These are phyloP conservation scores for Ambrosia artemisiifolia DNA, from an alignment of 129 eudicot genomes.

Conservation along the genomic window DNA sequence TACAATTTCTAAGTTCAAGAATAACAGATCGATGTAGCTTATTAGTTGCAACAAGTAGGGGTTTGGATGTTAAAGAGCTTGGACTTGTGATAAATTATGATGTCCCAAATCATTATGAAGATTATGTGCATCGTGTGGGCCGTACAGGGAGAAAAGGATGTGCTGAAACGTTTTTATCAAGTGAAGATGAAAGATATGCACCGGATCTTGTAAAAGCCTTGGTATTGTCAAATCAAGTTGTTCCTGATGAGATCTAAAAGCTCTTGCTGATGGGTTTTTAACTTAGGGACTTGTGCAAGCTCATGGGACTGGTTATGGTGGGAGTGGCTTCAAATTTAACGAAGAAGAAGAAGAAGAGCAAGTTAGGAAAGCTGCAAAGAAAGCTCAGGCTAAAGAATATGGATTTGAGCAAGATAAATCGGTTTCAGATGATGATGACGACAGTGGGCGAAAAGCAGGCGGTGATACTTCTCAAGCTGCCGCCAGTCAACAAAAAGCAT, in stretches of 20 bases:
- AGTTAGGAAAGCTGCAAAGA: slow-evolving; percentile 74
- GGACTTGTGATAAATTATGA: slow-evolving; percentile 67
- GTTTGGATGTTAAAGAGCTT: slow-evolving; percentile 72
- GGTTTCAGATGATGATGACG: slow-evolving; percentile 88
- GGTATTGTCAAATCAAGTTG: slow-evolving; percentile 60
- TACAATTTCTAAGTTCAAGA: slow-evolving; percentile 70
- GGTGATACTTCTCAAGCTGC: slow-evolving; percentile 50
- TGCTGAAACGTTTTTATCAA: slow-evolving; percentile 60
- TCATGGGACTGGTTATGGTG: slow-evolving; percentile 76
- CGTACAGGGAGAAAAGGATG: slow-evolving; percentile 68
- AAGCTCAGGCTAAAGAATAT: slow-evolving; percentile 87
- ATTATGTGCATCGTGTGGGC: too few species aligned
- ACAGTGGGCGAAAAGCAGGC: slow-evolving; percentile 59
- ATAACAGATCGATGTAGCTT: slow-evolving; percentile 64
- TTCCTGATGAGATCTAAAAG: slow-evolving; percentile 67
- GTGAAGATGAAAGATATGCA: slow-evolving; percentile 64
- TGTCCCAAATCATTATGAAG: slow-evolving; percentile 68
- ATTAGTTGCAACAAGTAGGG: slow-evolving; percentile 67
- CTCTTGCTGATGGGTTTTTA: slow-evolving; percentile 70
- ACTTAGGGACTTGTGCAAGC: slow-evolving; percentile 74
- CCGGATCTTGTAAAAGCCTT: slow-evolving; percentile 76
- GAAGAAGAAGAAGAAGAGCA: too few species aligned
- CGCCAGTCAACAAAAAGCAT: slow-evolving; percentile 32
- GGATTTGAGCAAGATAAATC: slow-evolving; percentile 87
- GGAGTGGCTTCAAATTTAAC: too few species aligned